Evolutionary conservation across 192 early-diverging fungal genomes (phyloP), one percentile per base, ranked within the genome.

Genomic region (Dispira parvispora): DNA sequence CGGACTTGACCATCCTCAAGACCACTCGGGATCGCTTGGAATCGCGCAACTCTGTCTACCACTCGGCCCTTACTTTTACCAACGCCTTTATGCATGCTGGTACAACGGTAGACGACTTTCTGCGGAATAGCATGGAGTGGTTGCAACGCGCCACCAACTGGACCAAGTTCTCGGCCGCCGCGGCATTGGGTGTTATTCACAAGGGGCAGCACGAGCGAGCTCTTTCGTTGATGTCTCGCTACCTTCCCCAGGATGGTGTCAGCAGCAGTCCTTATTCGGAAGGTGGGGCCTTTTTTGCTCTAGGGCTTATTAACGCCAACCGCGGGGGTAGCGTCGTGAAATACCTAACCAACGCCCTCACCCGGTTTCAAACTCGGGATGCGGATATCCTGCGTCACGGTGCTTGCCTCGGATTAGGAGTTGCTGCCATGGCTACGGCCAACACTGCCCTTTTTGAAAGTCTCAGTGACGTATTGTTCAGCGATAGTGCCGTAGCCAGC

Each of bases 81-180:
- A 99, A 99, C 63, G 94, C 95, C 0, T 96, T 93, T 65, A 95
- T 95, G 92, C 88, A 96, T 57, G 91, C 94, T 25, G 96, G 96
- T 26, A 99, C 96, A 3, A 96, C 95, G 1, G 88, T 89, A 61
- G 96, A 99, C 68, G 92, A 91, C 67, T 99, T 99, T 68, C 78
- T 99, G 73, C 80, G 96, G 52, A 88, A 95, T 62, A 97, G 93
- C 71, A 75, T 98, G 47, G 94, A 99, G 66, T 99, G 96, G 96
- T 81, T 99, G 45, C 83, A 88, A 52, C 83, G 94, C 60, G 92
- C 94, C 46, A 96, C 86, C 42, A 96, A 96, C 79, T 99, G 96
- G 96, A 87, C 93, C 26, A 99, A 99, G 75, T 99, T 99, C 72
- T 88, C 90, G 60, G 96, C 95, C 1, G 98, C 95, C 3, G 96